These are phyloP conservation scores for Westerdykella sp. DNA, from an alignment of 2,329 filamentous ascomycete species.

Conservation along the genomic window DNA sequence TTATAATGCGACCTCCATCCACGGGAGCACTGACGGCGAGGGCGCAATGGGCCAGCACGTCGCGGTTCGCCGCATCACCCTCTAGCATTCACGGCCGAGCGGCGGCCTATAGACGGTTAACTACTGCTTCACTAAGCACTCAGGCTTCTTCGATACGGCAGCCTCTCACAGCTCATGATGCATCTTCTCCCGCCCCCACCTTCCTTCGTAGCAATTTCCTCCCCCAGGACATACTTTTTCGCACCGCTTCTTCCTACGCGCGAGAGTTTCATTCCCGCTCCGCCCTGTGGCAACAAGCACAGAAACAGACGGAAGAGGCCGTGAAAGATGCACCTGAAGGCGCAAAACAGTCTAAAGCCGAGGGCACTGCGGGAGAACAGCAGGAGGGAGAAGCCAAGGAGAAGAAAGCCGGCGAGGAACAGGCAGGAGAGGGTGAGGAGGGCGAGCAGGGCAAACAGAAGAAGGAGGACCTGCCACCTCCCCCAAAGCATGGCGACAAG, in stretches of 20 bases:
- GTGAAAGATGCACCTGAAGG: conserved; percentile 28
- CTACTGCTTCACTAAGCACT: conserved; percentile 18
- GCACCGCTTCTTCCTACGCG: conserved; percentile 38
- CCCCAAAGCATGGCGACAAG: conserved; percentile 96
- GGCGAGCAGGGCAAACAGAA: conserved; percentile 46
- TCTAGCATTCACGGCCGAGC: conserved; percentile 41
- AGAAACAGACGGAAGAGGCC: conserved; percentile 30
- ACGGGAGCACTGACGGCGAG: conserved; percentile 37
- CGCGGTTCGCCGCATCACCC: conserved; percentile 33
- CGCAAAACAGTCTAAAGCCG: conserved; percentile 39
- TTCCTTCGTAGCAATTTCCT: conserved; percentile 42
- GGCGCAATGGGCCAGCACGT: conserved; percentile 36
- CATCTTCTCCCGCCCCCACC: conserved; percentile 22
- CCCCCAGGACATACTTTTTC: conserved; percentile 36
- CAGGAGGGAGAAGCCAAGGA: conserved; percentile 40
- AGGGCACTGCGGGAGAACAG: conserved; percentile 26
- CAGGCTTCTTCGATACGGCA: conserved; percentile 21
- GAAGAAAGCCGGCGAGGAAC: conserved; percentile 41
- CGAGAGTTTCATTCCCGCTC: conserved; percentile 42
- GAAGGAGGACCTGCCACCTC: conserved; percentile 62
- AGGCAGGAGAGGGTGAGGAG: conserved; percentile 41
- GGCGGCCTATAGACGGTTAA: conserved; percentile 46
- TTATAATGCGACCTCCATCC: conserved; percentile 40
- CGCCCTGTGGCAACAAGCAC: conserved; percentile 27
- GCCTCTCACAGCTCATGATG: conserved; percentile 9